A percentile compares a stretch with the other conserved stretches of the same genome.
phyloP scores from a whole-genome alignment of 768 basidiomycete species.

The Suillus placidus region DNA sequence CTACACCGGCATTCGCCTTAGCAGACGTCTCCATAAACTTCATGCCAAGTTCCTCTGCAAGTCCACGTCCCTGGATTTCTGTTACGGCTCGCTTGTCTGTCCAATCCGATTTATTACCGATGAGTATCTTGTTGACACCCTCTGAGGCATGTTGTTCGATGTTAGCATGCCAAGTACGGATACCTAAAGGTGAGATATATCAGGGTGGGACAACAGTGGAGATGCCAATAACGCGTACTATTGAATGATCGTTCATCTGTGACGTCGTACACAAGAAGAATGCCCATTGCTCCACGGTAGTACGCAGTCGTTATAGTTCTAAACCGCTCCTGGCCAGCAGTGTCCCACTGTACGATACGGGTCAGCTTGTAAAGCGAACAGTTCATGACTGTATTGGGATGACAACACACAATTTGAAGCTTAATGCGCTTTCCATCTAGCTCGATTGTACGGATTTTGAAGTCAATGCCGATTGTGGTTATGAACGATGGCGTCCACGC shows the following conservation, averaged over 20 bases:
- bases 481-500: slow-evolving; percentile 99
- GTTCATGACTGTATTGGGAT: not conserved
- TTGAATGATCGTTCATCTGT: slow-evolving; percentile 95
- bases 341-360: slow-evolving; percentile 80
- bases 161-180: slow-evolving; percentile 97
- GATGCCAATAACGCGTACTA: slow-evolving; percentile 61
- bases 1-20: slow-evolving; percentile 95
- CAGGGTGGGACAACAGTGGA: slow-evolving; percentile 7
- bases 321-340: slow-evolving; percentile 98
- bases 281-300: slow-evolving; percentile 99
- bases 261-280: slow-evolving; percentile 97
- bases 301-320: slow-evolving; percentile 98
- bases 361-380: slow-evolving; percentile 3
- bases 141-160: slow-evolving; percentile 99
- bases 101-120: slow-evolving; percentile 99
- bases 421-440: slow-evolving; percentile 98
- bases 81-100: slow-evolving; percentile 92
- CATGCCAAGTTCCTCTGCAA: slow-evolving; percentile 93
- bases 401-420: slow-evolving; percentile 80
- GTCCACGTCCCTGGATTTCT: slow-evolving; percentile 87
- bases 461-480: slow-evolving; percentile 99
- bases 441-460: slow-evolving; percentile 99
- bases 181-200: slow-evolving; percentile 56
- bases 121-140: slow-evolving; percentile 98
- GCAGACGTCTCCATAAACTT: slow-evolving; percentile 98